These are phyloP conservation scores for Halophytophthora polymorphica DNA, from an alignment of 352 stramenopile species.

Conservation along the genomic window DNA sequence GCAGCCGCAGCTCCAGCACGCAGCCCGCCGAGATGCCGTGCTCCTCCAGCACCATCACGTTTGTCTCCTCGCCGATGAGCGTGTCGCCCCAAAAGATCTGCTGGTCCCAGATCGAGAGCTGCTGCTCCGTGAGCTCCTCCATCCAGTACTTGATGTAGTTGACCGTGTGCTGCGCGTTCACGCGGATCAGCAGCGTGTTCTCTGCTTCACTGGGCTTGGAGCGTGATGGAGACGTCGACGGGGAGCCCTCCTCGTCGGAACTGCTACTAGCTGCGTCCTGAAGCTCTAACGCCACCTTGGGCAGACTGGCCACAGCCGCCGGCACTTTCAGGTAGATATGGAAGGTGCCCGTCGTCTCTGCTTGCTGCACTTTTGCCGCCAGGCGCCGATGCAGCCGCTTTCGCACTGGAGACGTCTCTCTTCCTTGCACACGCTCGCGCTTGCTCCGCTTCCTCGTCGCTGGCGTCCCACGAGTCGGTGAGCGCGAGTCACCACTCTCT, in stretches of 20 bases:
- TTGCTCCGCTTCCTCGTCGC: constrained; percentile 29
- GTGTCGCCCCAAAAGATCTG: constrained; percentile 79
- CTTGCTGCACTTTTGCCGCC: constrained; percentile 43
- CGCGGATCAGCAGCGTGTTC: constrained; percentile 54
- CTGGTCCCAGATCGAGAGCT: constrained; percentile 79
- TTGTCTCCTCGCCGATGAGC: constrained; percentile 65
- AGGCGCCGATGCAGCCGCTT: constrained; percentile 57
- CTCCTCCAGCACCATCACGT: constrained; percentile 72
- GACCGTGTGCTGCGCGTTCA: constrained; percentile 60
- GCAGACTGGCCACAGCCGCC: constrained; percentile 54
- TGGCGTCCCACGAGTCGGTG: constrained; percentile 15
- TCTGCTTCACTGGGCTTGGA: constrained; percentile 8
- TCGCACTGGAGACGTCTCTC: constrained; percentile 50
- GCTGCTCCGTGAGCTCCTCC: constrained; percentile 75
- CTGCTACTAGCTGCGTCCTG: constrained; percentile 41
- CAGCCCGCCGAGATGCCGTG: constrained; percentile 69
- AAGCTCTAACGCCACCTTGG: constrained; percentile 65
- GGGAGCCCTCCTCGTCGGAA: constrained; percentile 25
- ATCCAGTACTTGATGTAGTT: constrained; percentile 86
- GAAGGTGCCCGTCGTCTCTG: constrained; percentile 44
- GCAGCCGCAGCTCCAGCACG: constrained; percentile 62
- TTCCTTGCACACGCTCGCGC: constrained; percentile 27
- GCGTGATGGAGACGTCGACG: not conserved
- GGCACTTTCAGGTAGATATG: constrained; percentile 67
- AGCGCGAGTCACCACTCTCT: constrained; percentile 17